Conservation (phyloP, 2,329 filamentous ascomycete species). For the Microsporum audouinii region DNA sequence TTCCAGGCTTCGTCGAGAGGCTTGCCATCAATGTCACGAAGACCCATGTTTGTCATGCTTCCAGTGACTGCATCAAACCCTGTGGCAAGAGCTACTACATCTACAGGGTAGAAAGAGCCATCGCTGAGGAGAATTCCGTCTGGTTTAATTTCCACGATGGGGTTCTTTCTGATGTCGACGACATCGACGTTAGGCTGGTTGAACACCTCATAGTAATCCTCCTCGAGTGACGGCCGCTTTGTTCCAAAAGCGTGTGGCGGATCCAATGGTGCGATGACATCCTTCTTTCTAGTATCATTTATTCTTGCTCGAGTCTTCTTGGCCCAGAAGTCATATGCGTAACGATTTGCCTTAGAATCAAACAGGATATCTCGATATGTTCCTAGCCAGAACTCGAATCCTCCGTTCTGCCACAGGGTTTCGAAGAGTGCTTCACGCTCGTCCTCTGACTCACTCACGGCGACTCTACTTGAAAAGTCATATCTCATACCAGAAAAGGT, state of each 20-base stretch:
- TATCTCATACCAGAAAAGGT: constrained; percentile 49
- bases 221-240: constrained; percentile 42
- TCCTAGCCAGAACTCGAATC: constrained; percentile 43
- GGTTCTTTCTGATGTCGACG: constrained; percentile 34
- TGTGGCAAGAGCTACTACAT: constrained; percentile 32
- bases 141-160: constrained; percentile 30
- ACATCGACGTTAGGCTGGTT: constrained; percentile 39
- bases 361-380: constrained; percentile 43
- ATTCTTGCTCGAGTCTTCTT: constrained; percentile 43
- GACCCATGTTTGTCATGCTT: constrained; percentile 25
- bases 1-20: constrained; percentile 28
- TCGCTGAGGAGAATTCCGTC: constrained; percentile 33
- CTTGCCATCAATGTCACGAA: constrained; percentile 22
- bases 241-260: constrained; percentile 45
- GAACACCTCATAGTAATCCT: constrained; percentile 42
- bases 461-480: constrained; percentile 42
- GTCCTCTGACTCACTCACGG: constrained; percentile 41
- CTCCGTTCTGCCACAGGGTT: constrained; percentile 40
- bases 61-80: constrained; percentile 34
- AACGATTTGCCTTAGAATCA: constrained; percentile 39
- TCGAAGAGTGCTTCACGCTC: constrained; percentile 42
- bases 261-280: constrained; percentile 44
- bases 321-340: constrained; percentile 46
- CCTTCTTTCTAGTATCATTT: constrained; percentile 38
- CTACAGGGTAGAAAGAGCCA: constrained; percentile 27